Evolutionary conservation across 371 early-diverging fungal species (phyloP).

Genomic region (Mucor sp.): DNA sequence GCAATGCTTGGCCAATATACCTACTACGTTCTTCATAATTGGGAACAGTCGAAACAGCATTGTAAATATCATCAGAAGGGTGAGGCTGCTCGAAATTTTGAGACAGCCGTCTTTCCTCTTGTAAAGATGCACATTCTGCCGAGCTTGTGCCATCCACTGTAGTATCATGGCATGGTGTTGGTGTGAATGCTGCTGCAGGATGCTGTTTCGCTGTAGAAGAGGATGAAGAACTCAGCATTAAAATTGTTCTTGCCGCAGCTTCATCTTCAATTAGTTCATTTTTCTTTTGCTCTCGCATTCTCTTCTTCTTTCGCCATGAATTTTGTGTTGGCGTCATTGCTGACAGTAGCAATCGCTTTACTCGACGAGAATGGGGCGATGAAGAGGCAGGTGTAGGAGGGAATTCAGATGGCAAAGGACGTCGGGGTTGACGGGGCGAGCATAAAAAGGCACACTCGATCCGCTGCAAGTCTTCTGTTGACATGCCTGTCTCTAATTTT

Average conservation of each 20-base stretch:
- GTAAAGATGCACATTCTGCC: background rate
- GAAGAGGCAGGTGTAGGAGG: background rate
- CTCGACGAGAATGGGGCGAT: conserved; percentile 2
- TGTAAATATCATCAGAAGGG: background rate
- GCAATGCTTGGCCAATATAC: background rate
- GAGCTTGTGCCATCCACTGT: background rate
- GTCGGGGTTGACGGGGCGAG: conserved; percentile 10
- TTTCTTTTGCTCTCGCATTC: background rate
- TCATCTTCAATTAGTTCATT: conserved; percentile 3
- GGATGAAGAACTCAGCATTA: conserved; percentile 5
- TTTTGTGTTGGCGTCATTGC: conserved; percentile 4
- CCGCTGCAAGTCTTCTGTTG: conserved; percentile 7
- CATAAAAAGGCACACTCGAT: conserved; percentile 4
- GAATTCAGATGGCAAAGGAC: conserved; percentile 7
- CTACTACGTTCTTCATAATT: background rate
- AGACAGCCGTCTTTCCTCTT: background rate
- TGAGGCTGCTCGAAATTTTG: background rate
- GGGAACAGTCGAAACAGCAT: background rate
- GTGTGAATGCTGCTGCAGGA: background rate
- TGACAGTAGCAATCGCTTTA: background rate
- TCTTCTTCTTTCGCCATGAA: background rate
- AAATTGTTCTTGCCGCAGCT: conserved; percentile 11
- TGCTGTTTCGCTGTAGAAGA: background rate
- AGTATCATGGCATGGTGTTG: background rate
- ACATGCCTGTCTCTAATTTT: conserved; percentile 8